phyloP scores from a whole-genome alignment of 371 early-diverging fungal genomes.

The Chytridium lagenaria region DNA sequence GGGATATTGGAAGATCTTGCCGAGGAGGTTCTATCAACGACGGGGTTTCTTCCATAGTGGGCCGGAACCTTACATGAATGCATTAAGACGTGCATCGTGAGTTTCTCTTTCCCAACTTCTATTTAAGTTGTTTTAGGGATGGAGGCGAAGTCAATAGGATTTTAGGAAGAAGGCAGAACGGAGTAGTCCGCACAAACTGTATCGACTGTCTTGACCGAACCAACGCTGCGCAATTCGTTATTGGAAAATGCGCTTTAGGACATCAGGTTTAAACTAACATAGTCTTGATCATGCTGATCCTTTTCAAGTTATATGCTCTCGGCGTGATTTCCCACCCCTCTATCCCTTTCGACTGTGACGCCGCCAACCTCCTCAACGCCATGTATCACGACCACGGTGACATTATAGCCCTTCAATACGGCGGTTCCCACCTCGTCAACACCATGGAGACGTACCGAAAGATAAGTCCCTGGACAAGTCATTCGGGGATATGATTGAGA shows the following conservation, averaged over 20 bases:
- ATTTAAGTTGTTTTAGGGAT: not conserved
- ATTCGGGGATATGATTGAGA: constrained; percentile 96
- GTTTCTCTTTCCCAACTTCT: not conserved
- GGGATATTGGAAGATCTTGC: constrained; percentile 86
- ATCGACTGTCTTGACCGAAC: constrained; percentile 99
- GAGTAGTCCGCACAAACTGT: constrained; percentile 97
- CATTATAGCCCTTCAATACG: constrained; percentile 98
- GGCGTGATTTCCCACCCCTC: constrained; percentile 80
- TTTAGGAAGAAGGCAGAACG: constrained; percentile 68
- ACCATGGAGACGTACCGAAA: constrained; percentile 97
- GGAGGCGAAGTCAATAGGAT: constrained; percentile 38
- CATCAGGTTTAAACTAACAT: constrained; percentile 66
- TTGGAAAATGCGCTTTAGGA: constrained; percentile 93
- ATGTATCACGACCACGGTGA: constrained; percentile 99
- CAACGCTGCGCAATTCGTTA: constrained; percentile 97
- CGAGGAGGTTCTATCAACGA: constrained; percentile 81
- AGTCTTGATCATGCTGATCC: constrained; percentile 2
- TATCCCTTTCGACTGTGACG: constrained; percentile 91
- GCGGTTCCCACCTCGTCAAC: constrained; percentile 97
- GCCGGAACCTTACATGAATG: constrained; percentile 69
- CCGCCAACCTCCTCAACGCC: constrained; percentile 88
- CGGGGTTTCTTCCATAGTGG: constrained; percentile 95
- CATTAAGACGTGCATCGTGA: constrained; percentile 52
- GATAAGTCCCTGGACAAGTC: constrained; percentile 91
- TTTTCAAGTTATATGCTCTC: constrained; percentile 79